Conservation (phyloP, 1,139 yeast genomes). For the Groenewaldozyma auringiensis region DNA sequence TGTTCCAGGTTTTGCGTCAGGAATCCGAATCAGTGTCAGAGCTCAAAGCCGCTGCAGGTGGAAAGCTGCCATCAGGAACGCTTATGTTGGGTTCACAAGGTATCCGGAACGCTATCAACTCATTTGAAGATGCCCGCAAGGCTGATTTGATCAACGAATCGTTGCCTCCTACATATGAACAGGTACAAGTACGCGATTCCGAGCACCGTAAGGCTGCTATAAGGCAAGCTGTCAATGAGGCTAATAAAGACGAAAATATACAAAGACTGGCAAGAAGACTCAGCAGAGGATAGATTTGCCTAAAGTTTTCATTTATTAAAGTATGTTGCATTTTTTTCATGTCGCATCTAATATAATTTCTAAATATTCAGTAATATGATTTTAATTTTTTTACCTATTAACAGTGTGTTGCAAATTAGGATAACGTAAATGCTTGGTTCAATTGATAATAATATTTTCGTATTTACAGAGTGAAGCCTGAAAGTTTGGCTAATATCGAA, state of each 20-base stretch:
- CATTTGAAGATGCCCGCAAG: conserved; percentile 77
- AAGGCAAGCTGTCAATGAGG: conserved; percentile 40
- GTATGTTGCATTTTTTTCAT: too few relatives aligned
- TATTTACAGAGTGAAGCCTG: too few relatives aligned
- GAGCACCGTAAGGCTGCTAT: conserved; percentile 39
- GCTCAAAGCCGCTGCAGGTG: conserved; percentile 61
- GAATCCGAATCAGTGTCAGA: conserved; percentile 85
- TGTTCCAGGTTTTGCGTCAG: conserved; percentile 84
- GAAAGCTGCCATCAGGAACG: conserved; percentile 80
- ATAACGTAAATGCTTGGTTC: too few relatives aligned
- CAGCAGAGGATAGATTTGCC: conserved; percentile 9
- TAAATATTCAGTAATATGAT: too few relatives aligned
- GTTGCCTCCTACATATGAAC: conserved; percentile 74
- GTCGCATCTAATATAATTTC: too few relatives aligned
- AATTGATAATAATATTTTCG: too few relatives aligned
- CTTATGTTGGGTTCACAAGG: conserved; percentile 79
- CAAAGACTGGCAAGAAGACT: conserved; percentile 31
- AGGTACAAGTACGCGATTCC: conserved; percentile 41
- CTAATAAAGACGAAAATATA: conserved; percentile 30
- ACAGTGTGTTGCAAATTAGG: too few relatives aligned
- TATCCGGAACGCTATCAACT: conserved; percentile 55
- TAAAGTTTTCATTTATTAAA: too few relatives aligned
- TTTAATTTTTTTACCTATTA: too few relatives aligned
- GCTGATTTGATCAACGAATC: conserved; percentile 85
- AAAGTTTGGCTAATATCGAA: too few relatives aligned